Conservation (phyloP, 371 early-diverging fungal genomes). For the Mortierella sp. region DNA sequence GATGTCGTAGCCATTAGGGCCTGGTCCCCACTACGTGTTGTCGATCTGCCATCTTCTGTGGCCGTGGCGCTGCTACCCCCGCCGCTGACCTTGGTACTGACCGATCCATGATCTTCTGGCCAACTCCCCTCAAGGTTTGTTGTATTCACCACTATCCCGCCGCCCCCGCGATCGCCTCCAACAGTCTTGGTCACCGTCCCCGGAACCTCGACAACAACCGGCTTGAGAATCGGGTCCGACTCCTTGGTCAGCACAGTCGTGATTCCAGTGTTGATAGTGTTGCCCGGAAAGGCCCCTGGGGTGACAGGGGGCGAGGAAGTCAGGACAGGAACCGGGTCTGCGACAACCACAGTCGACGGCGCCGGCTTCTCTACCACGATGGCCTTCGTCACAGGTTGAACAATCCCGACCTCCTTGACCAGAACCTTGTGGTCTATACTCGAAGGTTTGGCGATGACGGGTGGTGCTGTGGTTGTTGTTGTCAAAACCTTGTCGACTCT, state of each 20-base stretch:
- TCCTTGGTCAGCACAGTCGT: neutral
- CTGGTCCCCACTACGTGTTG: neutral
- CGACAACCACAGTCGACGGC: constrained; percentile 4
- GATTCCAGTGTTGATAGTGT: neutral
- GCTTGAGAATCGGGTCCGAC: neutral
- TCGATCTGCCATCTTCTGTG: constrained; percentile 30
- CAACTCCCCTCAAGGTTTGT: constrained; percentile 18
- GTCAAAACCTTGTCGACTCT: constrained; percentile 18
- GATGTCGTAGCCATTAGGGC: neutral
- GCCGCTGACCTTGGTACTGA: constrained; percentile 40
- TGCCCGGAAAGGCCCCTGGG: constrained; percentile 46
- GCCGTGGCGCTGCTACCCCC: constrained; percentile 9
- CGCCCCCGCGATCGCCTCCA: neutral
- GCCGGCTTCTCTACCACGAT: constrained; percentile 9
- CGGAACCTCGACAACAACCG: neutral
- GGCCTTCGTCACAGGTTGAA: neutral
- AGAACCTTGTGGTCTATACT: constrained; percentile 30
- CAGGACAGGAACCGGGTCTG: constrained; percentile 13
- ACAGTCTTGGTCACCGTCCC: neutral
- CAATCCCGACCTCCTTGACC: constrained; percentile 23
- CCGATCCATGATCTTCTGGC: constrained; percentile 43
- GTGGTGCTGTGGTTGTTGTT: neutral
- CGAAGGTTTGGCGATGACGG: neutral
- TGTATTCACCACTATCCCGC: constrained; percentile 4
- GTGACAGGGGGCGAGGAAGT: constrained; percentile 28